Evolutionary conservation across 257 asterid species (phyloP), one percentile per base, ranked within the genome.

Genomic region (Solanum pimpinellifolium): DNA sequence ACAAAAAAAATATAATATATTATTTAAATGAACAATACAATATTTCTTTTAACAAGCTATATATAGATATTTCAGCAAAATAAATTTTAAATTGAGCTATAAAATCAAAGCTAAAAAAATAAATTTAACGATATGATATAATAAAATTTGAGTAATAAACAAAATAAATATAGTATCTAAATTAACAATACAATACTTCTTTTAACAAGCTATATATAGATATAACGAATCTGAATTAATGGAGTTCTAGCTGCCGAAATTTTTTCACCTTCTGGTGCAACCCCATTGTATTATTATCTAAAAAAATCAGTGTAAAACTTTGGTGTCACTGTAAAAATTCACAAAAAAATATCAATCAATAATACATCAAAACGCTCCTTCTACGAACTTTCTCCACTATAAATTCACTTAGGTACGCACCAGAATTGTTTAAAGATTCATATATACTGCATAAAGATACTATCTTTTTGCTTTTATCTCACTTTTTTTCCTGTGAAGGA

Each of bases 161-260:
- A 35, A 35, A 35, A 35, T 5, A 5, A 35, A 35, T 5, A 35
- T 35, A 35, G 1, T 35, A 35, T 35, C 6, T 35, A 0, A 35
- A 33, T 33, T 33, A 33, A 5, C 1, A 35, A 37, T 37, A 37
- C 0, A 37, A 2, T 56, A 18, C n/a, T 20, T 18, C 65, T 56
- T 56, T 56, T 56, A 56, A 56, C 11, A 2, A 56, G 4, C n/a
- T 56, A 56, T 52, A 52, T 49, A 47, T 47, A 14, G 7, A 16
- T 18, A 18, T 56, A 23, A 52, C 11, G 4, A 56, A 56, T 56
- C 25, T 56, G 0, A 56, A 2, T 56, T 56, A 56, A 56, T 56
- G 2, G 4, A 56, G 39, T 35, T 5, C 0, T 6, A 37, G 6
- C 37, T 2, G 1, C 0, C 1, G 7, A 0, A 37, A 0, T 33